A percentile compares a stretch with the other conserved stretches of the same genome.
Evolutionary conservation across 2,329 filamentous ascomycete genomes (phyloP).

Genomic region (Penicillium hesseltinei): DNA sequence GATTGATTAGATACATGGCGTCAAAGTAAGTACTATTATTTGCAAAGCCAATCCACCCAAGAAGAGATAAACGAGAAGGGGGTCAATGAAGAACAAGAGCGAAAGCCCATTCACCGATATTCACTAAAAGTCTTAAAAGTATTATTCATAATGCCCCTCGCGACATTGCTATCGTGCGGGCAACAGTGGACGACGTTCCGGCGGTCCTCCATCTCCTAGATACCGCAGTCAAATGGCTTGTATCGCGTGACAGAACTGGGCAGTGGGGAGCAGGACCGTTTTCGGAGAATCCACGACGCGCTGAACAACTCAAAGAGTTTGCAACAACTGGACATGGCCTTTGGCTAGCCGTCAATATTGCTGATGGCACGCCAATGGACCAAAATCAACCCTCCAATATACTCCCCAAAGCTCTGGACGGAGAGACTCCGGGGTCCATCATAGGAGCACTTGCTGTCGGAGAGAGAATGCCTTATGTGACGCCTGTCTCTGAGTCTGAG

Average conservation of each 20-base stretch:
- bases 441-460: slow-evolving; percentile 15
- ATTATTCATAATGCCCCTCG: no score
- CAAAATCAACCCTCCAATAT: no score
- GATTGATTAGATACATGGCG: slow-evolving; percentile 1
- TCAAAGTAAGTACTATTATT: slow-evolving; percentile 2
- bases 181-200: slow-evolving; percentile 9
- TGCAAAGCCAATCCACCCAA: neutral
- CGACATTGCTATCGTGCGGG: neutral
- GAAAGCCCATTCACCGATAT: neutral
- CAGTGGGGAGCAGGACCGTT: slow-evolving; percentile 15
- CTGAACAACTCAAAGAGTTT: slow-evolving; percentile 15
- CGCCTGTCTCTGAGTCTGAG: slow-evolving; percentile 15
- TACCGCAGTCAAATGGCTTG: slow-evolving; percentile 15
- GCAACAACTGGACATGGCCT: slow-evolving; percentile 14
- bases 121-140: neutral
- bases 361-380: no score
- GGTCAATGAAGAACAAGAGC: neutral
- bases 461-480: slow-evolving; percentile 15
- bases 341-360: slow-evolving; percentile 4
- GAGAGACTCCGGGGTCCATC: slow-evolving; percentile 1
- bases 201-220: slow-evolving; percentile 16
- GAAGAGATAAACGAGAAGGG: neutral
- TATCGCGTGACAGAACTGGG: slow-evolving; percentile 8
- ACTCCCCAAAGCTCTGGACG: neutral
- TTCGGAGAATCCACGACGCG: slow-evolving; percentile 13